phyloP scores from a whole-genome alignment of 352 stramenopile genomes.

The Pythium coloratum region DNA sequence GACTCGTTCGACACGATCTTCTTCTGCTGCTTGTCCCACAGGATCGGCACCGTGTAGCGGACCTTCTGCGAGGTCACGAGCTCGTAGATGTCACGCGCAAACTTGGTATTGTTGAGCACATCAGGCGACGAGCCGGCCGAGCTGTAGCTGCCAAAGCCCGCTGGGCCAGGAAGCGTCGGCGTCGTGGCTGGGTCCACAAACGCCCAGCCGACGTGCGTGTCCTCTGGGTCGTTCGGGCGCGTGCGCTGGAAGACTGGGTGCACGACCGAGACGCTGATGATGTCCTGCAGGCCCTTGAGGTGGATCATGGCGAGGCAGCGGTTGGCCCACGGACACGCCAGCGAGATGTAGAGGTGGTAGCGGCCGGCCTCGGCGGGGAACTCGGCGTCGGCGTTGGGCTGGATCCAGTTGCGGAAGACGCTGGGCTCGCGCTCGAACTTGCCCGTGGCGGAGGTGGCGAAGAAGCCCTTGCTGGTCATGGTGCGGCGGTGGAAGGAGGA shows the following conservation, averaged over 20 bases:
- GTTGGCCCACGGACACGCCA: constrained; percentile 92
- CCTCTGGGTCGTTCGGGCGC: constrained; percentile 64
- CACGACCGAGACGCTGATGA: constrained; percentile 93
- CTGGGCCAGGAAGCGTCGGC: constrained; percentile 58
- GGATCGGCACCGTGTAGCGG: constrained; percentile 88
- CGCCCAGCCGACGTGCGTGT: constrained; percentile 76
- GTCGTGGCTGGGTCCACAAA: constrained; percentile 74
- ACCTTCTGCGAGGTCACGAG: constrained; percentile 69
- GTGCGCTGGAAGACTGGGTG: constrained; percentile 84
- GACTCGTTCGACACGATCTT: constrained; percentile 95
- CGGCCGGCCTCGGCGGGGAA: constrained; percentile 62
- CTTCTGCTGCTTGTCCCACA: constrained; percentile 90
- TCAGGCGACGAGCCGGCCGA: constrained; percentile 64
- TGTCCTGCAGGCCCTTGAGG: constrained; percentile 95
- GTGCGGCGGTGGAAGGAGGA: constrained; percentile 1
- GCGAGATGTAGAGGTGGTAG: constrained; percentile 96
- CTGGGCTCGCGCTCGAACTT: constrained; percentile 70
- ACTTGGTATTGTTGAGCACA: constrained; percentile 62
- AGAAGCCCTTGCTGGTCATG: constrained; percentile 70
- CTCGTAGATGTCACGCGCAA: constrained; percentile 83
- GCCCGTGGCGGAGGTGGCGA: constrained; percentile 67
- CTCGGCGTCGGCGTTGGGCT: constrained; percentile 50
- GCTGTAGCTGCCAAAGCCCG: constrained; percentile 68
- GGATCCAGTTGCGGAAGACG: constrained; percentile 84
- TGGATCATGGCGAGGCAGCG: constrained; percentile 84